Base-by-base conservation (phyloP, 805 yeast genomes). In the Alloascoidea hylecoeti region DNA sequence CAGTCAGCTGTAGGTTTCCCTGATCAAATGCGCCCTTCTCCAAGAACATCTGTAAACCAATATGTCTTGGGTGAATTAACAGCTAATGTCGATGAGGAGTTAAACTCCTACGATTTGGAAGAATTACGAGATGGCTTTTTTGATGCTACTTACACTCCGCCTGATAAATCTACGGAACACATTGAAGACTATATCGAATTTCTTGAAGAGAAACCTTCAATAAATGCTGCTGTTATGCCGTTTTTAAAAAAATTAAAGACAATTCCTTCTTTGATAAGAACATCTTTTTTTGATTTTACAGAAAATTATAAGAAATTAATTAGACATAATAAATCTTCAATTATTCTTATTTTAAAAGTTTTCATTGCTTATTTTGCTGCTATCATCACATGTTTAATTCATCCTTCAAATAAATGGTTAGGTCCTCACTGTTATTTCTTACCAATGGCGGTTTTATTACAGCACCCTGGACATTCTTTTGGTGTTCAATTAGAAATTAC, bases 401-500 rank as follows among this genome's bases (percentile, higher is more conserved):
- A 46, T 4, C 59, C 58, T 2, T 41, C 61, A 0, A 64, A 64
- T 1, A 32, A 37, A 1, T 69, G 73, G 73, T 44, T 68, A 15
- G 72, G 71, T 3, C 49, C 51, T 4, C 52, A 54, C 38, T 44
- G 66, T 19, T 59, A 56, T 37, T 62, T 68, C 34, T 42, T 65
- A 16, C 69, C 70, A 1, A 37, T 68, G 1, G 63, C 70, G 0
- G 56, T 57, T 0, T 27, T 69, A 3, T 45, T 68, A 6, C 66
- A 64, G 38, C 75, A 69, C 47, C 71, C 74, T 0, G 66, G 59
- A 2, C 61, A 70, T 39, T 53, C 61, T 3, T 37, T 64, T 4
- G 73, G 74, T 6, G 56, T 66, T 1, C 75, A 69, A 46, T 12
- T 66, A 2, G 74, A 68, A 45, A 59, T 68, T 39, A 58, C 69